Evolutionary conservation across 345 rosid species (phyloP).

Genomic region (Eucalyptus sp.): DNA sequence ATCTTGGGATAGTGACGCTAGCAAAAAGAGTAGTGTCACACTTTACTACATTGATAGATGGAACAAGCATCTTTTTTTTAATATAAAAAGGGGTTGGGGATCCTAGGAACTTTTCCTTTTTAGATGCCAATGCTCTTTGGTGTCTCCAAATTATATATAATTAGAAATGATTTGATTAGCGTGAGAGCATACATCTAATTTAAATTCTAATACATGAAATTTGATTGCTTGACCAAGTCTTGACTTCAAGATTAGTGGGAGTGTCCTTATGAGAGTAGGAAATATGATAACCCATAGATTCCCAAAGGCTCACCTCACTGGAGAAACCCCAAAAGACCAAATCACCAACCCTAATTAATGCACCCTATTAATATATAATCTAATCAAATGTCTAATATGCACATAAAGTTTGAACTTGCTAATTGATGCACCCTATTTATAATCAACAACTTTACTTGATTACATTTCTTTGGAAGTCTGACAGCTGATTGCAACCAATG

Average conservation of each 20-base stretch:
- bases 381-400: neutral
- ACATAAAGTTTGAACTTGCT: neutral
- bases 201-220: neutral
- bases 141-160: neutral
- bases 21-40: neutral
- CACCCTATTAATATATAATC: neutral
- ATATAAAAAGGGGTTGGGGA: neutral
- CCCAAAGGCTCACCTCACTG: neutral
- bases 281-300: neutral
- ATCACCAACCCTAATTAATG: neutral
- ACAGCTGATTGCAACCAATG: rapidly evolving
- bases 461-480: neutral
- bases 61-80: neutral
- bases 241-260: neutral
- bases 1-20: neutral
- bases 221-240: neutral
- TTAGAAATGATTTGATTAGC: neutral
- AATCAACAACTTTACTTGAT: neutral
- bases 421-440: neutral
- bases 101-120: neutral
- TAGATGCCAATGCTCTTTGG: neutral
- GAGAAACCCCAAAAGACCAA: neutral
- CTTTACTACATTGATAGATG: neutral
- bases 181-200: neutral
- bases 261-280: neutral